These are phyloP conservation scores for Thielaviopsis populi DNA, from an alignment of 2,329 filamentous ascomycete genomes.

Conservation along the genomic window DNA sequence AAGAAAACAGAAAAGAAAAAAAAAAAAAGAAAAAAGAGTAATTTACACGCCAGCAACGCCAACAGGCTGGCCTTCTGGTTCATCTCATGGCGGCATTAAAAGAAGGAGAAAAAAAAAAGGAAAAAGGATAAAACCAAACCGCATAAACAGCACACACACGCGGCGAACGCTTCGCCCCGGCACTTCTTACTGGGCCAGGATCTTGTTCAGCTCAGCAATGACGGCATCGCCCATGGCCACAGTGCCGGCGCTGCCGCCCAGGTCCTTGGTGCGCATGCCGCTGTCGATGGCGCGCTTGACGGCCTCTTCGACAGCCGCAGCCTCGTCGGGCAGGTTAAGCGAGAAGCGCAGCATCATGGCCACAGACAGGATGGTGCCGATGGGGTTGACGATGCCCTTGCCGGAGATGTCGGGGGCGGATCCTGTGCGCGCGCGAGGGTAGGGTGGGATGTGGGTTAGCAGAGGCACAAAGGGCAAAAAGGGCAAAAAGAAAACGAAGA, in stretches of 20 bases:
- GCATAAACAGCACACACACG: background rate
- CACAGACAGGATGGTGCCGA: conserved; percentile 80
- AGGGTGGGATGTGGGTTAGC: background rate
- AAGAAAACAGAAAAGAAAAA: background rate
- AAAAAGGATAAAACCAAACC: too few species aligned
- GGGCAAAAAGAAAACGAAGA: background rate
- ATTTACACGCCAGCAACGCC: background rate
- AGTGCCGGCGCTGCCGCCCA: conserved; percentile 63
- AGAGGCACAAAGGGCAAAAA: background rate
- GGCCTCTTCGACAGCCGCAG: conserved; percentile 64
- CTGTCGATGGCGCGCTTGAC: conserved; percentile 66
- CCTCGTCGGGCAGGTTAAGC: conserved; percentile 61
- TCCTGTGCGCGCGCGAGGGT: conserved; percentile 31
- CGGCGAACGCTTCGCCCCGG: background rate
- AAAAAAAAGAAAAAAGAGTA: background rate
- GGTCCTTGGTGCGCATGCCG: conserved; percentile 67
- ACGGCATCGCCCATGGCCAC: conserved; percentile 65
- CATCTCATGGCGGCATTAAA: background rate
- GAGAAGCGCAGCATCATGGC: conserved; percentile 97
- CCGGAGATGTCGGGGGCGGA: conserved; percentile 90
- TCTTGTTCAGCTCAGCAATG: conserved; percentile 51
- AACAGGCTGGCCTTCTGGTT: background rate
- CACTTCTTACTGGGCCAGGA: conserved; percentile 35
- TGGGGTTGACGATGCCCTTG: conserved; percentile 67
- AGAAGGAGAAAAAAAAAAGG: too few species aligned